Conservation (phyloP, 192 early-diverging fungal genomes). For the Backusella macrospora region DNA sequence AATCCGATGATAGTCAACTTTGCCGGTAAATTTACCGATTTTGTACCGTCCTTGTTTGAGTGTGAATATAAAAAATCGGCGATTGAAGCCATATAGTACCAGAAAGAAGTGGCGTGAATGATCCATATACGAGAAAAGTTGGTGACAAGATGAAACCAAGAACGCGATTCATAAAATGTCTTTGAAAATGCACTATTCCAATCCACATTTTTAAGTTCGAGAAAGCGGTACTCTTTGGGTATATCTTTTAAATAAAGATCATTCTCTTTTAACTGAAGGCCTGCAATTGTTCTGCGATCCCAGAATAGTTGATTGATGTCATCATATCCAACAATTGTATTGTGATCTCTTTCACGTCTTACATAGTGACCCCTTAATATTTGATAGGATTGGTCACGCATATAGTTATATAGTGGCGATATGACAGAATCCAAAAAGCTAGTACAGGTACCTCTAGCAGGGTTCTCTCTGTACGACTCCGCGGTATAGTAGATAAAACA, state of each 20-base stretch:
- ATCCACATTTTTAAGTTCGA: constrained; percentile 52
- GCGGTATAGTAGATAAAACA: constrained; percentile 71
- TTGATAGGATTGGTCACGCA: constrained; percentile 65
- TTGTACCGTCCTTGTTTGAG: constrained; percentile 5
- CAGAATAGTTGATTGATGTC: constrained; percentile 75
- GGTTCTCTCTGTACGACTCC: constrained; percentile 31
- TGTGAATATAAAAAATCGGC: constrained; percentile 55
- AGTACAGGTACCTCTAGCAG: constrained; percentile 43
- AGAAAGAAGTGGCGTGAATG: constrained; percentile 67
- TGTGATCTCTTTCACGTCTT: constrained; percentile 67
- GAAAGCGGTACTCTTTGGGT: constrained; percentile 56
- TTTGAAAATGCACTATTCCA: constrained; percentile 66
- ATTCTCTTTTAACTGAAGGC: constrained; percentile 48
- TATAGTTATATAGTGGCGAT: constrained; percentile 63
- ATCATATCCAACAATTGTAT: constrained; percentile 69
- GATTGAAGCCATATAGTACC: constrained; percentile 68
- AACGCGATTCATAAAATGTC: constrained; percentile 70
- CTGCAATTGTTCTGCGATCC: constrained; percentile 55
- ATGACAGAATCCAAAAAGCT: constrained; percentile 64
- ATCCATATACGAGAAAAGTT: constrained; percentile 78
- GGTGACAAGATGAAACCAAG: constrained; percentile 66
- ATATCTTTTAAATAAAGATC: constrained; percentile 58
- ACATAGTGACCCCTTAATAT: constrained; percentile 62
- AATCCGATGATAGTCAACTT: constrained; percentile 56
- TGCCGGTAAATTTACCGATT: constrained; percentile 27